A percentile compares a stretch with the other conserved stretches of the same genome.
These are phyloP conservation scores for Chlamydomonas schloesseri DNA, from an alignment of 139 green algal genomes.

Conservation along the genomic window DNA sequence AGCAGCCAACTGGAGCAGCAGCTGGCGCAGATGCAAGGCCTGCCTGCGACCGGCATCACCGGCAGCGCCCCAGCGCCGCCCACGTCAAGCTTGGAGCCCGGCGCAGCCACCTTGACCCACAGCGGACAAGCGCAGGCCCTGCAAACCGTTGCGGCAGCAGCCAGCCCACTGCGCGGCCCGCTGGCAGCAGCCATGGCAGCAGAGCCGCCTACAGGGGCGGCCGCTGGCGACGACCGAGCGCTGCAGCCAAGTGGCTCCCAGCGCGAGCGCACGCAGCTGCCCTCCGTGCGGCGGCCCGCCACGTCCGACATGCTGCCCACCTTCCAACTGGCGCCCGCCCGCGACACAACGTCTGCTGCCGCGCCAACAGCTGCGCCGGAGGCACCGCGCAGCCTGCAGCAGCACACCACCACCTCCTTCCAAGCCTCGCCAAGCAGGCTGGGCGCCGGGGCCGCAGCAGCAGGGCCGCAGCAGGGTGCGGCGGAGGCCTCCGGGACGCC, in stretches of 20 bases:
- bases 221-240: neutral
- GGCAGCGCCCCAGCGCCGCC: neutral
- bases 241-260: neutral
- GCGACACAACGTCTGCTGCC: too few species aligned
- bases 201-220: neutral
- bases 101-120: too few species aligned
- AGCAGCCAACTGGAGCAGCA: constrained; percentile 8
- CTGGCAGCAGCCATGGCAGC: too few species aligned
- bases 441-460: too few species aligned
- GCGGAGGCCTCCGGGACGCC: too few species aligned
- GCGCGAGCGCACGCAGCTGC: neutral
- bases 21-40: neutral
- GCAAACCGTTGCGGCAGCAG: neutral
- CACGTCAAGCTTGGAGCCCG: too few species aligned
- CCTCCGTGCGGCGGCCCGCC: neutral
- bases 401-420: too few species aligned
- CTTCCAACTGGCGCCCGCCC: neutral
- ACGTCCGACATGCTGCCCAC: neutral
- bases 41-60: neutral
- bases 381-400: too few species aligned
- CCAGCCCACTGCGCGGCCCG: too few species aligned
- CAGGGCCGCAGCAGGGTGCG: too few species aligned
- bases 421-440: too few species aligned
- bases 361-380: too few species aligned
- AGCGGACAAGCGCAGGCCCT: neutral